Evolutionary conservation across 139 green algal genomes (phyloP).

Genomic region (Coelastrella sp.): DNA sequence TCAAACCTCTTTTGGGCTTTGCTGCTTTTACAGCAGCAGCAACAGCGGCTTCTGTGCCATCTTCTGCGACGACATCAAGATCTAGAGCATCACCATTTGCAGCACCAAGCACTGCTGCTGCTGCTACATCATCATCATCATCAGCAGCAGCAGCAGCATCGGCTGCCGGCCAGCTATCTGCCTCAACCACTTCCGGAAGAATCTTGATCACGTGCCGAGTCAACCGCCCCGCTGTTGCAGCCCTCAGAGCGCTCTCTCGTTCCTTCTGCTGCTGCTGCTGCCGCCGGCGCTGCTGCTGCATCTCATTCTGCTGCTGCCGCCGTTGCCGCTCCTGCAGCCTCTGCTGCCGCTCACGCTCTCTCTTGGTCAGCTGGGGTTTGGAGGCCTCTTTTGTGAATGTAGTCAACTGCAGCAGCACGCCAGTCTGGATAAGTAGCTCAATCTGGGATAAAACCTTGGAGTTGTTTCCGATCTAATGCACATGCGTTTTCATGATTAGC

Average conservation of each 20-base stretch:
- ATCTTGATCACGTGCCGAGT: slow-evolving; percentile 9
- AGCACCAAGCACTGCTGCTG: background rate
- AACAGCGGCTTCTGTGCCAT: background rate
- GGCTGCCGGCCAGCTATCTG: background rate
- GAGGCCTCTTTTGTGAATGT: background rate
- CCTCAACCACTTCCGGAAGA: background rate
- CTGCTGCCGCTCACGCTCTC: background rate
- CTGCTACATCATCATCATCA: background rate
- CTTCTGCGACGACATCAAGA: background rate
- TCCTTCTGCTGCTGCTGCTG: slow-evolving; percentile 29
- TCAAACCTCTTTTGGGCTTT: slow-evolving; percentile 14
- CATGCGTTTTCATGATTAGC: too few species aligned
- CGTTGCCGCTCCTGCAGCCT: background rate
- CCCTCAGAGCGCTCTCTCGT: background rate
- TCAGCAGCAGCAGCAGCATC: background rate
- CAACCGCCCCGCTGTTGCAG: background rate
- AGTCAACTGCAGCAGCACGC: background rate
- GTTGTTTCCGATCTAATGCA: too few species aligned
- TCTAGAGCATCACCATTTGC: background rate
- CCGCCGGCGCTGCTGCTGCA: background rate
- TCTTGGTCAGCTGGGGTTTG: background rate
- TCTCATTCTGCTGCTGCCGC: slow-evolving; percentile 8
- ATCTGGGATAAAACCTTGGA: background rate
- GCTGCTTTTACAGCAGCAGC: background rate
- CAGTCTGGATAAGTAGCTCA: background rate